Conservation (phyloP, 2,329 filamentous ascomycete species). For the Botrytis elliptica region DNA sequence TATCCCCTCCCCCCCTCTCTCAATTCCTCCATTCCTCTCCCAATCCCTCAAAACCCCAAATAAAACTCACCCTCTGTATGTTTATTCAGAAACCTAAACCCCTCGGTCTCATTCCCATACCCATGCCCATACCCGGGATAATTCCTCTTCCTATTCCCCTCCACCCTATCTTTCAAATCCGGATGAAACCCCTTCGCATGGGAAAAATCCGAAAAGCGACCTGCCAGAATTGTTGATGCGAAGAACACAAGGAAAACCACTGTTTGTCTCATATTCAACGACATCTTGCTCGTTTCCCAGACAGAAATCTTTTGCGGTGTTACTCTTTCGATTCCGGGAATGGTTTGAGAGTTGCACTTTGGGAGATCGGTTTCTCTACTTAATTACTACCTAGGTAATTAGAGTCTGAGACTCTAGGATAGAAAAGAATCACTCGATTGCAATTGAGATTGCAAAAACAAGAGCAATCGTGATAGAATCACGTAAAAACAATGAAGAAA, state of each 20-base stretch:
- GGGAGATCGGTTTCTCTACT: neutral
- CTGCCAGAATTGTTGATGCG: neutral
- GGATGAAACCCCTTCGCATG: conserved; percentile 5
- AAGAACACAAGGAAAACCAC: neutral
- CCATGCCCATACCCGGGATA: neutral
- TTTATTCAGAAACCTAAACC: neutral
- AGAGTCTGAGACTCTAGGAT: neutral
- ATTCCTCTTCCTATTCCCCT: conserved; percentile 3
- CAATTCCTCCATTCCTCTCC: neutral
- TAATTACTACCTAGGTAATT: neutral
- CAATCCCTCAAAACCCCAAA: neutral
- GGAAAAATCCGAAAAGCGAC: conserved; percentile 6
- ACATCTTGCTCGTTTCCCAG: neutral
- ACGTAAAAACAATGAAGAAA: neutral
- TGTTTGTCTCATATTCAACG: neutral
- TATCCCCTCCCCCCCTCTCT: too few species aligned
- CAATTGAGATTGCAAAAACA: neutral
- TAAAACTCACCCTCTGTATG: neutral
- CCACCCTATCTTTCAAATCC: conserved; percentile 19
- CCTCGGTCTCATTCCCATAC: neutral
- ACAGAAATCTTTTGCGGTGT: neutral
- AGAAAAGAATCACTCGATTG: neutral
- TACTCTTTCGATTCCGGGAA: too few species aligned
- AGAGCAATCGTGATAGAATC: neutral
- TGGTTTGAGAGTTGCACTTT: neutral